Evolutionary conservation across 1,139 yeast species (phyloP).

Genomic region (Yamadazyma atmosphaerica): DNA sequence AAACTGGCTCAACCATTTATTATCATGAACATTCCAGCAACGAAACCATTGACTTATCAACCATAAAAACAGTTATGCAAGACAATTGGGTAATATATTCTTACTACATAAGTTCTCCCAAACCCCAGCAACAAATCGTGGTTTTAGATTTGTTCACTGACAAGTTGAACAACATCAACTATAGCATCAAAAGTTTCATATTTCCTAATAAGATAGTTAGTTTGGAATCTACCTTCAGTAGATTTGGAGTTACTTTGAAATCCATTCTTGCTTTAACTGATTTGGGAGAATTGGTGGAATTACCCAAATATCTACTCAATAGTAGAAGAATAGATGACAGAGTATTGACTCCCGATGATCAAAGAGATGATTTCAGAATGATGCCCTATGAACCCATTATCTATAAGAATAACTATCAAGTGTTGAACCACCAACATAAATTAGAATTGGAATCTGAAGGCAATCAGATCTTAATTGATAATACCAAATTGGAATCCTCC

Average conservation of each 20-base stretch:
- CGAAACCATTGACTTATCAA: conserved; percentile 34
- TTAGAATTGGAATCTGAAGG: conserved; percentile 35
- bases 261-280: conserved; percentile 60
- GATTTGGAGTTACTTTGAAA: conserved; percentile 73
- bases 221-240: conserved; percentile 62
- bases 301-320: conserved; percentile 67
- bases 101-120: conserved; percentile 52
- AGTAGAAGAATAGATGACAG: conserved; percentile 62
- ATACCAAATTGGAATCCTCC: conserved; percentile 83
- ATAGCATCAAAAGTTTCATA: conserved; percentile 53
- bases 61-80: conserved; percentile 61
- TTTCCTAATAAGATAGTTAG: conserved; percentile 56
- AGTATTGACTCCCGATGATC: conserved; percentile 54
- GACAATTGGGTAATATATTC: conserved; percentile 85
- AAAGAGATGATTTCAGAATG: conserved; percentile 57
- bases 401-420: conserved; percentile 43
- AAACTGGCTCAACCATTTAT: conserved; percentile 66
- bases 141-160: conserved; percentile 82
- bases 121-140: conserved; percentile 57
- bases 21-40: conserved; percentile 43
- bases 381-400: conserved; percentile 68
- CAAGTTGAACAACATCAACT: conserved; percentile 22
- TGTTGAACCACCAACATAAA: conserved; percentile 38
- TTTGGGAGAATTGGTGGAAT: conserved; percentile 62
- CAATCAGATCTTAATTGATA: conserved; percentile 45